These are phyloP conservation scores for Beauveria pseudobassiana DNA, from an alignment of 2,329 filamentous ascomycete genomes.

Conservation along the genomic window DNA sequence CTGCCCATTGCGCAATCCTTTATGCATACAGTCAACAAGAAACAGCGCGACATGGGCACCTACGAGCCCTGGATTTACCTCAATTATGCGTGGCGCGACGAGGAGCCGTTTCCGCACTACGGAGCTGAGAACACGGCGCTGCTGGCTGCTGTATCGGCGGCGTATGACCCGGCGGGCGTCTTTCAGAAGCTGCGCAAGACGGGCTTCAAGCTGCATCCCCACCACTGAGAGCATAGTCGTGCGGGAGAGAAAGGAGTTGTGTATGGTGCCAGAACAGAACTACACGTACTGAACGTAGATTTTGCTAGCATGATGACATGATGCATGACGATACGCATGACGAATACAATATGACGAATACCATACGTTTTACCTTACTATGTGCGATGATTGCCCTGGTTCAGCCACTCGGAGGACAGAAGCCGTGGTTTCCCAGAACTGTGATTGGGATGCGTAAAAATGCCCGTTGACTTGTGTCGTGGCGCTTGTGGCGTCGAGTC, in stretches of 20 bases:
- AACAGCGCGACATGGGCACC: slow-evolving; percentile 20
- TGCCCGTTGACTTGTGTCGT: not conserved
- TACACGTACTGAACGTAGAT: not conserved
- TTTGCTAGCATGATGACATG: not conserved
- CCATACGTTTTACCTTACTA: not conserved
- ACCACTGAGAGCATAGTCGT: too few relatives aligned
- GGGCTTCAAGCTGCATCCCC: slow-evolving; percentile 21
- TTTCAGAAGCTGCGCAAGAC: slow-evolving; percentile 26
- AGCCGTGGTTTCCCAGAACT: not conserved
- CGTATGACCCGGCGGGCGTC: slow-evolving; percentile 27
- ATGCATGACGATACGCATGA: not conserved
- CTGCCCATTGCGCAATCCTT: slow-evolving; percentile 21
- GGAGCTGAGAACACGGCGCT: slow-evolving; percentile 27
- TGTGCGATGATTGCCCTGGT: not conserved
- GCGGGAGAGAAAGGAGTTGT: too few relatives aligned
- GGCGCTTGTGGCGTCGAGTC: not conserved
- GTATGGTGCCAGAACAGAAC: too few relatives aligned
- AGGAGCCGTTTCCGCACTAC: slow-evolving; percentile 31
- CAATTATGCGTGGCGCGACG: slow-evolving; percentile 34
- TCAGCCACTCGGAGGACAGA: not conserved
- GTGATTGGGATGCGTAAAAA: not conserved
- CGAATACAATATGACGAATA: not conserved
- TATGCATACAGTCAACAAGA: slow-evolving; percentile 18
- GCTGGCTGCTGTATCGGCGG: slow-evolving; percentile 21
- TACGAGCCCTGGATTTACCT: slow-evolving; percentile 32